phyloP scores from a whole-genome alignment of 192 early-diverging fungal species.

The Coemansia sp. region DNA sequence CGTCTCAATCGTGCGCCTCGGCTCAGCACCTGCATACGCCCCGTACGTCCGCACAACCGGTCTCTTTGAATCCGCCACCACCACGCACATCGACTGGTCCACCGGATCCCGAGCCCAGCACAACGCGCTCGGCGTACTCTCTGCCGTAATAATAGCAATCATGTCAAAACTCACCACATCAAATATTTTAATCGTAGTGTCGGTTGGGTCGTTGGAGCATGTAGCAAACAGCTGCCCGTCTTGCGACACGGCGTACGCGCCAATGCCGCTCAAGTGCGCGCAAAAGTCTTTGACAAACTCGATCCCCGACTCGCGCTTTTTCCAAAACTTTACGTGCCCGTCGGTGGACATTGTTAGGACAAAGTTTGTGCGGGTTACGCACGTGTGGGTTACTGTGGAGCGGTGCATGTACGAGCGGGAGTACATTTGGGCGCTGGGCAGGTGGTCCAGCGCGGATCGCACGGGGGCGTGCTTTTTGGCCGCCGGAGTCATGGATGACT shows the following conservation, averaged over 20 bases:
- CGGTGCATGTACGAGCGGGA: slow-evolving; percentile 96
- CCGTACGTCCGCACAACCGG: slow-evolving; percentile 80
- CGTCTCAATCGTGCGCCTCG: slow-evolving; percentile 62
- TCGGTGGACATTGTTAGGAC: slow-evolving; percentile 92
- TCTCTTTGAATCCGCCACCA: slow-evolving; percentile 74
- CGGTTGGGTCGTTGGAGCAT: slow-evolving; percentile 56
- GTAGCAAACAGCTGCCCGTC: slow-evolving; percentile 86
- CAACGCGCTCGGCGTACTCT: slow-evolving; percentile 70
- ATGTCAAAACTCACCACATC: slow-evolving; percentile 98
- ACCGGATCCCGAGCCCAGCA: slow-evolving; percentile 85
- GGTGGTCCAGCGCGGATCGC: slow-evolving; percentile 54
- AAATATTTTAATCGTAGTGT: slow-evolving; percentile 89
- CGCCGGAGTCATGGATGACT: neutral
- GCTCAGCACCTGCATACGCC: slow-evolving; percentile 64
- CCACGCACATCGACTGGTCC: slow-evolving; percentile 81
- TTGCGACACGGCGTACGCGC: slow-evolving; percentile 60
- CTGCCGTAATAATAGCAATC: slow-evolving; percentile 89
- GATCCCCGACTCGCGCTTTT: slow-evolving; percentile 86
- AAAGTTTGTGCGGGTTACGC: slow-evolving; percentile 81
- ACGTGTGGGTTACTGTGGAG: slow-evolving; percentile 78
- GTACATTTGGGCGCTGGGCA: slow-evolving; percentile 93
- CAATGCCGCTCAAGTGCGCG: slow-evolving; percentile 70
- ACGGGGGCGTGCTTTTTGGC: too few relatives aligned
- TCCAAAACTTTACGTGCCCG: slow-evolving; percentile 99
- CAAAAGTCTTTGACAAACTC: slow-evolving; percentile 99